phyloP scores from a whole-genome alignment of 257 asterid genomes.

The Verbascum thapsus region DNA sequence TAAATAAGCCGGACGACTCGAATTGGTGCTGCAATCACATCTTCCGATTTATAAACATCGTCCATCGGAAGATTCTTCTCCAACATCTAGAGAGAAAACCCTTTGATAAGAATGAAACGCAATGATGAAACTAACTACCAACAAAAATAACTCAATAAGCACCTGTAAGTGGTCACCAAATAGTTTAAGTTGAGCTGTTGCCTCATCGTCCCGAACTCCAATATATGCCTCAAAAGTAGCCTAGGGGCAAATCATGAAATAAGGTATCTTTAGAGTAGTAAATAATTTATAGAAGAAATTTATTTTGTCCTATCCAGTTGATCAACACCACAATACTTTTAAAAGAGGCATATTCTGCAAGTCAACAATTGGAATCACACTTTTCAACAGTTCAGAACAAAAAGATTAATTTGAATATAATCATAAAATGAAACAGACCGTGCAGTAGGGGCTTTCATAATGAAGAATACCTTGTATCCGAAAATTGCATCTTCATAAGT shows the following conservation, averaged over 20 bases:
- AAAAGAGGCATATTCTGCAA: background rate
- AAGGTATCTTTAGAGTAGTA: constrained; percentile 16
- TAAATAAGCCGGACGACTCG: constrained; percentile 86
- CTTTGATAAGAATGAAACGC: constrained; percentile 24
- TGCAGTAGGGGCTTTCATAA: background rate
- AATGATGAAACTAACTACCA: constrained; percentile 20
- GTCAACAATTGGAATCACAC: constrained; percentile 10
- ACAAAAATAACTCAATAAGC: constrained; percentile 32
- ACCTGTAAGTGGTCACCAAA: constrained; percentile 94
- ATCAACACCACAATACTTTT: too few species aligned
- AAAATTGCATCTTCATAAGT: constrained; percentile 90
- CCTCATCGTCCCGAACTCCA: constrained; percentile 86
- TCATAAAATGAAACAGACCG: constrained; percentile 13
- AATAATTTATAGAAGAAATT: background rate
- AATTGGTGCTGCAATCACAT: constrained; percentile 89
- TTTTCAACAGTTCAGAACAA: constrained; percentile 12
- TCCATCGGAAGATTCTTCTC: constrained; percentile 96
- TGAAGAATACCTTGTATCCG: constrained; percentile 84
- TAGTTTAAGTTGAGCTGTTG: constrained; percentile 83
- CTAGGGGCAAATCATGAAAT: constrained; percentile 42
- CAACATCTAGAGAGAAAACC: constrained; percentile 55
- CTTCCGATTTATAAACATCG: constrained; percentile 69
- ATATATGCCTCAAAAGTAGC: constrained; percentile 96
- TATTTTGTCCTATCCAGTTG: background rate
- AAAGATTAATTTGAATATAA: constrained; percentile 10